Base-by-base conservation (phyloP, 2,329 filamentous ascomycete genomes). In the Alternaria ventricosa region DNA sequence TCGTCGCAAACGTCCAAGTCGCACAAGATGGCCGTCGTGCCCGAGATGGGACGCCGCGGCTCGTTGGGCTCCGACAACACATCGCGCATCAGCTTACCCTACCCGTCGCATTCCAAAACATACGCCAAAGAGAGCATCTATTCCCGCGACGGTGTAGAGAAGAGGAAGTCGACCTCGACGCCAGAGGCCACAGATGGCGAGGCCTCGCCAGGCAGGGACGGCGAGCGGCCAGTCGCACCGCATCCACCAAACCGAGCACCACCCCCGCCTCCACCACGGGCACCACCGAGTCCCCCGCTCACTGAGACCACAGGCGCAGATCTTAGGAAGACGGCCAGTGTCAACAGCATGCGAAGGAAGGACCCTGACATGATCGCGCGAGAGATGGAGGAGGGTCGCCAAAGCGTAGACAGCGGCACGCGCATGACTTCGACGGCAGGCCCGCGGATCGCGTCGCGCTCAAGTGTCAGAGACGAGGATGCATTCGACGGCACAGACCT, bases 101-200 rank as follows among this genome's bases (percentile, higher is more conserved):
- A 97, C 77, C 93, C 94, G 2, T 86, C 87, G 11, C 93, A 96
- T 80, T 96, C 92, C 81, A 97, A 96, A 81, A 92, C 92, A 12
- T 93, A 97, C 79, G 96, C 93, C 84, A 96, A 94, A 80, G 95
- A 97, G 82, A 88, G 89, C 47, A 88, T 97, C 57, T 86, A 88
- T 68, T 90, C 88, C 75, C 84, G 78, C 55, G 82, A 83, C 36
- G 78, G 81, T 15, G 50, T 72, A 13, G 66, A 71, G 25, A 78
- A 75, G 55, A 67, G 75, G 23, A 77, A 73, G 69, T 67, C 62
- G 60, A 72, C 63, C 58, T 72, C 65, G 73, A 80, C 72, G 71
- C 82, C 83, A 12, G 81, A 83, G 44, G 70, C 80, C 11, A 83
- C 83, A 56, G 82, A 84, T 49, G 63, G 79, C 33, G 78, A 78